Base-by-base conservation (phyloP, 179 eudicot species). In the Heliamphora pulchella region DNA sequence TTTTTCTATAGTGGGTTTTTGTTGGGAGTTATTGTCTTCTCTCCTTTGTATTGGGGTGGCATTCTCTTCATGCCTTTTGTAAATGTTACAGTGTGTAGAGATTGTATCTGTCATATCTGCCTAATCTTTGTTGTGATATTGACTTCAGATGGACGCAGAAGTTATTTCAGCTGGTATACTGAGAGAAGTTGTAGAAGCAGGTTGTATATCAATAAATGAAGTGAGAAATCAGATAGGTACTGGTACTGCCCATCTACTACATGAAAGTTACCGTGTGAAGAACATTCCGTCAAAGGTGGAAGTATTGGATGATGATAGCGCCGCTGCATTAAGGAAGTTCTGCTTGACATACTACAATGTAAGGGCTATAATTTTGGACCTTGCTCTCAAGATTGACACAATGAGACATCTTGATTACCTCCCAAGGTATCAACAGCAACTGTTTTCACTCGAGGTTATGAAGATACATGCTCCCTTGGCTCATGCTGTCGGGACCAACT, bases 391-490 rank as follows among this genome's bases (percentile, higher is more conserved):
- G 86, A 89, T 95, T 67, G 98, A 95, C 83, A 81, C 84, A 81
- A 93, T 95, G 98, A 91, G 93, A 81, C 92, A 95, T 89, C 87
- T 95, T 15, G 87, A 89, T 62, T 86, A 87, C 84, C 89, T 93
- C 51, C 98, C 98, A 22, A 88, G 95, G 83, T 90, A 92, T 82
- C 87, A 90, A 82, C 98, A 90, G 86, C 97, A 93, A 74, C 76
- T 86, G 67, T 54, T 91, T 58, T 84, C 97, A 18, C 91, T 95
- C 4, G 97, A 93, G 88, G 97, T 93, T 48, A 83, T 95, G 94
- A 93, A 91, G 83, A 87, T 95, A 84, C 93, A 95, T 73, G 97
- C 97, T 76, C 98, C 98, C 48, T 71, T 95, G 76, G 97, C 98
- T 72, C 97, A 95, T 86, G 95, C 98, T 11, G 87, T 95, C 17